Evolutionary conservation across 345 rosid genomes (phyloP).

Genomic region (Moringa oleifera): DNA sequence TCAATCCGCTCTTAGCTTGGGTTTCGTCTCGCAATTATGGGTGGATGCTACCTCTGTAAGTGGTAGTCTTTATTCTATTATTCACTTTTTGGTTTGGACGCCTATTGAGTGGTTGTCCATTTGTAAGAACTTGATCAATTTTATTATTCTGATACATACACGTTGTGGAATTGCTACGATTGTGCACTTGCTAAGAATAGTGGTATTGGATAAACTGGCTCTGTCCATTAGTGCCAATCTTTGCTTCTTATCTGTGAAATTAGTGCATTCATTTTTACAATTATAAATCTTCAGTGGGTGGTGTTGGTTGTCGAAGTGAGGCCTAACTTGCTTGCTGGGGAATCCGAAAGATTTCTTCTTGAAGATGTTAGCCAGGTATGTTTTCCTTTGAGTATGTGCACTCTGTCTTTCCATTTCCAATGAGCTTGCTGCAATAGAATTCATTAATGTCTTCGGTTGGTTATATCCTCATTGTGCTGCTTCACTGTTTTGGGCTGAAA

Average conservation of each 20-base stretch:
- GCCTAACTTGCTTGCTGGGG: conserved; percentile 80
- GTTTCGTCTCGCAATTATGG: conserved; percentile 83
- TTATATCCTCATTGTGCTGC: not conserved
- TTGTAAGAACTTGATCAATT: not conserved
- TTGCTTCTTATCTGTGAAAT: not conserved
- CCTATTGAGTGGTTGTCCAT: not conserved
- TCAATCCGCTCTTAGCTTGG: conserved; percentile 70
- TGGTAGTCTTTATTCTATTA: conserved; percentile 3
- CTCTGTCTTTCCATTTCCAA: not conserved
- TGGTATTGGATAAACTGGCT: not conserved
- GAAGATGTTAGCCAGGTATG: conserved; percentile 58
- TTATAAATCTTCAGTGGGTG: conserved; percentile 47
- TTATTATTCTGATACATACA: too few relatives aligned
- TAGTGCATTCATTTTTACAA: not conserved
- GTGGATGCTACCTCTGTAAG: conserved; percentile 64
- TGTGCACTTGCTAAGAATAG: not conserved
- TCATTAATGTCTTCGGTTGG: not conserved
- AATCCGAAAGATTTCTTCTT: conserved; percentile 67
- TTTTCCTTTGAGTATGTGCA: not conserved
- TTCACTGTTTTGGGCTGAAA: not conserved
- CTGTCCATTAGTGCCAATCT: not conserved
- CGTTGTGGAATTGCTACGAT: too few relatives aligned
- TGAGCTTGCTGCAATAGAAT: too few relatives aligned
- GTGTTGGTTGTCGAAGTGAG: conserved; percentile 71
- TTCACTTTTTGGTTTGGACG: not conserved